These are phyloP conservation scores for Eimeria falciformis DNA, from an alignment of 169 alveolate species.

Conservation along the genomic window DNA sequence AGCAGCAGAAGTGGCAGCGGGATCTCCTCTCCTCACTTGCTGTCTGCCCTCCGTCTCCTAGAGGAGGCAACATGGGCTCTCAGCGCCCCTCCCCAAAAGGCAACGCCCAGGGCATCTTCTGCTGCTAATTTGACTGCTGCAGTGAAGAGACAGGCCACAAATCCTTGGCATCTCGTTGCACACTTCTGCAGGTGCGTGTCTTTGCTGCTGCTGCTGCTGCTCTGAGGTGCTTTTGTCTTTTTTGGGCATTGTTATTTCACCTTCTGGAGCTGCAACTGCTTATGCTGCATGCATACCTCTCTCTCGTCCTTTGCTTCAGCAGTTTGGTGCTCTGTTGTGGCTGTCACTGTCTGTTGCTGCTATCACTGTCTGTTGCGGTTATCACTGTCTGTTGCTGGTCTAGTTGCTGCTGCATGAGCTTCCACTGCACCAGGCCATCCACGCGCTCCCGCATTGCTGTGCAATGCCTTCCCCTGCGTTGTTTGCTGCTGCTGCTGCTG, in stretches of 20 bases:
- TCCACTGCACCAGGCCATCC: background rate
- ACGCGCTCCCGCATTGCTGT: background rate
- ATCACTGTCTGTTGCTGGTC: background rate
- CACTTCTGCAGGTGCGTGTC: constrained; percentile 80
- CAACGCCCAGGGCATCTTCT: background rate
- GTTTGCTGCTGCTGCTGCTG: constrained; percentile 46
- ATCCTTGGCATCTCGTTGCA: constrained; percentile 86
- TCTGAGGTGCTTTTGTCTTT: background rate
- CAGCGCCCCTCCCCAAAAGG: constrained; percentile 78
- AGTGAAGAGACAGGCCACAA: constrained; percentile 25
- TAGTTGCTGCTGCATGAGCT: background rate
- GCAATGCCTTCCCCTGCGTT: background rate
- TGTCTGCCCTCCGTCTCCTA: constrained; percentile 81
- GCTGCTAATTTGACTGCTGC: constrained; percentile 47
- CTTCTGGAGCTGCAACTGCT: too few species aligned
- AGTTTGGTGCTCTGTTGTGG: background rate
- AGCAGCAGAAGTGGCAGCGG: constrained; percentile 68
- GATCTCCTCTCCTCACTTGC: constrained; percentile 76
- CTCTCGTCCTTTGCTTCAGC: background rate
- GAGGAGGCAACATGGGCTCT: constrained; percentile 88
- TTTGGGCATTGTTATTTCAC: too few species aligned
- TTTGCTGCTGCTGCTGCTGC: constrained; percentile 19
- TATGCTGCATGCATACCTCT: constrained; percentile 2
- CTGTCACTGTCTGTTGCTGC: constrained; percentile 26
- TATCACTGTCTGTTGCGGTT: background rate